A percentile compares a stretch with the other conserved stretches of the same genome.
phyloP scores from a whole-genome alignment of 2,329 filamentous ascomycete species.

The Coniochaeta sp. region DNA sequence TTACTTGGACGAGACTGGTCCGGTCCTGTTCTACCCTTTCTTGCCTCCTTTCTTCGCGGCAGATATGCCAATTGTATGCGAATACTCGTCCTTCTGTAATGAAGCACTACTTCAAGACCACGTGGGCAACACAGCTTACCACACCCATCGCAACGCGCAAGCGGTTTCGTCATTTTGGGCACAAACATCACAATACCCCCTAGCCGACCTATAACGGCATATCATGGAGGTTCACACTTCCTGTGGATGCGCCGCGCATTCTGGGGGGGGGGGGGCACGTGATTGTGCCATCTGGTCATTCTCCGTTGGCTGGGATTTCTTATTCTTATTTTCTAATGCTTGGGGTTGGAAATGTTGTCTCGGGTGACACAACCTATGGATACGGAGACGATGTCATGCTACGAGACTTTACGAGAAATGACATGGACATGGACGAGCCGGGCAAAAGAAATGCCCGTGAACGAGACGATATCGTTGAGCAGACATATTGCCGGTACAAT shows the following conservation, averaged over 20 bases:
- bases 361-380: too few species aligned
- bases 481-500: too few species aligned
- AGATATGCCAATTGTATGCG: slow-evolving; percentile 21
- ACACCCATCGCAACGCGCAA: neutral
- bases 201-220: slow-evolving; percentile 23
- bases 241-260: slow-evolving; percentile 16
- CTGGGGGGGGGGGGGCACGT: neutral
- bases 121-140: slow-evolving; percentile 1
- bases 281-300: neutral
- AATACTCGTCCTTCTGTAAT: slow-evolving; percentile 23
- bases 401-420: too few species aligned
- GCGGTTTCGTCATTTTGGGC: slow-evolving; percentile 16
- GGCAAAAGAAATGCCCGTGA: too few species aligned
- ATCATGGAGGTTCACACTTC: slow-evolving; percentile 27
- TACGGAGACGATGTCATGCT: too few species aligned
- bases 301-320: too few species aligned
- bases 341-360: too few species aligned
- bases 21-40: neutral
- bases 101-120: slow-evolving; percentile 12
- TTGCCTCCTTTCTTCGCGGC: slow-evolving; percentile 9
- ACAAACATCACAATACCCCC: slow-evolving; percentile 16
- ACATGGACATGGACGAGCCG: too few species aligned
- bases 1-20: neutral
- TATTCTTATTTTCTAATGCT: too few species aligned
- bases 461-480: too few species aligned